Conservation (phyloP, 805 yeast species). For the Pichia occidentalis region DNA sequence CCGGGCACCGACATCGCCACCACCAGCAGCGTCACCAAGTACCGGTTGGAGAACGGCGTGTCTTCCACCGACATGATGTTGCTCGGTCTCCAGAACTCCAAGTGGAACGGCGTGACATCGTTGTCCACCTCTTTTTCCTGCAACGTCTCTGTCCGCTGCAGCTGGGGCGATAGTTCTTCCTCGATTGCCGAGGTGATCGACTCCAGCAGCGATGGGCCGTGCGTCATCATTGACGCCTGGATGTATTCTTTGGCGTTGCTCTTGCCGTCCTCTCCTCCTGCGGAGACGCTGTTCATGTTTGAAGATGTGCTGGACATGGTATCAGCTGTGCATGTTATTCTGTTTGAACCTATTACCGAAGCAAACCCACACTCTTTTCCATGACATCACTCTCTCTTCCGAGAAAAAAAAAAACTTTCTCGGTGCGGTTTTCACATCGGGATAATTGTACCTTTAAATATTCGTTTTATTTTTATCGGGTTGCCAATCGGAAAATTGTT, state of each 20-base stretch:
- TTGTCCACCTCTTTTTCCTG: slow-evolving; percentile 12
- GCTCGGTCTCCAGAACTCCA: slow-evolving; percentile 16
- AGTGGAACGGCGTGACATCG: slow-evolving; percentile 13
- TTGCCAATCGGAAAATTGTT: no score
- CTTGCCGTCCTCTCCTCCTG: no score
- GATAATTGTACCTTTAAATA: no score
- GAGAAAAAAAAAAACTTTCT: no score
- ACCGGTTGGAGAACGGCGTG: slow-evolving; percentile 16
- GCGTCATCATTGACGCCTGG: not conserved
- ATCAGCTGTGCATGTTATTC: no score
- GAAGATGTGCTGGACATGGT: no score
- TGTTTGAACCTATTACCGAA: no score
- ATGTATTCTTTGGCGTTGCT: not conserved
- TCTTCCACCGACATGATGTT: slow-evolving; percentile 16
- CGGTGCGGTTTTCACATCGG: no score
- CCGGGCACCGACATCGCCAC: slow-evolving; percentile 16
- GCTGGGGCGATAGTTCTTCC: not conserved
- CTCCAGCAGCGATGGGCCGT: not conserved
- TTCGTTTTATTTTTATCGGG: no score
- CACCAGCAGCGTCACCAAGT: slow-evolving; percentile 9
- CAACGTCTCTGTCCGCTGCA: slow-evolving; percentile 2
- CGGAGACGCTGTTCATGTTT: no score
- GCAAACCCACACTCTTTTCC: no score
- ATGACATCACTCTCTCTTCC: no score
- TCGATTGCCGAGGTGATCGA: not conserved